Evolutionary conservation across 345 rosid genomes (phyloP).

Genomic region (Anastatica hierochuntica): DNA sequence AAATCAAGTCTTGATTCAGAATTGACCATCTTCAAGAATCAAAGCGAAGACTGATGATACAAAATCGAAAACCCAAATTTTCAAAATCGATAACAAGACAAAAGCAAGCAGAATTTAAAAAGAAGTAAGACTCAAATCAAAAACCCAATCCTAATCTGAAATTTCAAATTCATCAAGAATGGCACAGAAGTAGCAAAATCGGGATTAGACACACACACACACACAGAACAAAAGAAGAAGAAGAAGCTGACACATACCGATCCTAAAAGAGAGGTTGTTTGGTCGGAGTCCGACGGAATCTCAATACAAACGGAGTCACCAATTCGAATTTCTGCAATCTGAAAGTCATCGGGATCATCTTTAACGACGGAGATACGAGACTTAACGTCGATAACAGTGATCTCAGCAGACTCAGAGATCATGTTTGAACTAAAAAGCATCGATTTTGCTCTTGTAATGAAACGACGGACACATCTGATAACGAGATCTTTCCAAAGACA

Average conservation of each 20-base stretch:
- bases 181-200: not conserved
- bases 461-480: conserved; percentile 9
- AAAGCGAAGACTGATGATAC: not conserved
- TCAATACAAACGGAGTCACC: conserved; percentile 17
- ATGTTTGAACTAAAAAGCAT: conserved; percentile 16
- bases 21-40: conserved; percentile 3
- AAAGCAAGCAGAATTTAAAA: no score
- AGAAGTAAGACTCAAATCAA: not conserved
- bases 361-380: conserved; percentile 13
- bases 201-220: no score
- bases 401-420: conserved; percentile 16
- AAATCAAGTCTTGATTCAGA: not conserved
- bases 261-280: conserved; percentile 1
- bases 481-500: conserved; percentile 17
- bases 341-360: conserved; percentile 18
- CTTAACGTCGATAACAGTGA: conserved; percentile 17
- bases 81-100: not conserved
- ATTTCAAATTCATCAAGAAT: not conserved
- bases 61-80: not conserved
- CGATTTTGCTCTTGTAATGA: conserved; percentile 15
- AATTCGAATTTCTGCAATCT: conserved; percentile 13
- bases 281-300: conserved; percentile 7
- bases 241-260: conserved; percentile 16
- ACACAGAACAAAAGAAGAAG: not conserved
- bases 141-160: not conserved